Conservation (phyloP, 345 rosid species). For the Lumnitzera littorea region DNA sequence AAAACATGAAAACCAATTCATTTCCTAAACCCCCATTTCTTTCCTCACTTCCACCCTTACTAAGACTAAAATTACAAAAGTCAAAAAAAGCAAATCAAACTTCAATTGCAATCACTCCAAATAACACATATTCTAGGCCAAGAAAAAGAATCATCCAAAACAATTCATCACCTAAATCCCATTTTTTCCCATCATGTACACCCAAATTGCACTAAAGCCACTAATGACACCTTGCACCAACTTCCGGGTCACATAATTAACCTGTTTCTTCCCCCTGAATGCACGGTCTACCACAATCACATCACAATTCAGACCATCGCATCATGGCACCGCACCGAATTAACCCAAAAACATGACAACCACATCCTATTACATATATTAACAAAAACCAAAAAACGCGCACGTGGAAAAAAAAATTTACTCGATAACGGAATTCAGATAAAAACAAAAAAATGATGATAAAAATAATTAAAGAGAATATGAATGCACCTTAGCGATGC, state of each 20-base stretch:
- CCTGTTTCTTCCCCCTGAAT: neutral
- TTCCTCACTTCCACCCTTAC: no score
- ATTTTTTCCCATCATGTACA: no score
- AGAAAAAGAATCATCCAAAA: no score
- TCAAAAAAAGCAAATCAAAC: no score
- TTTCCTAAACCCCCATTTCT: no score
- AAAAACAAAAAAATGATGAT: neutral
- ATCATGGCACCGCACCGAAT: neutral
- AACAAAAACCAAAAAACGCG: neutral
- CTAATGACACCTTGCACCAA: neutral
- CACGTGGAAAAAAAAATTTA: neutral
- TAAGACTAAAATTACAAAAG: no score
- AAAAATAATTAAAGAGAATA: neutral
- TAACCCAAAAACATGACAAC: neutral
- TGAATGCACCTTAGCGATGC: conserved; percentile 63
- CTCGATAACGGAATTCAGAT: neutral
- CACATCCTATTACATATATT: neutral
- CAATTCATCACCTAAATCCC: no score
- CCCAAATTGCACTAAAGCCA: no score
- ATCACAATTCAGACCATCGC: neutral
- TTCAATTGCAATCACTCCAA: no score
- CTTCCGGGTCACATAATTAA: neutral
- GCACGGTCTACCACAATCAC: no score
- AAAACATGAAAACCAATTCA: no score
- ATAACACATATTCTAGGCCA: no score